Evolutionary conservation across 208 protist genomes (phyloP), one percentile per base, ranked within the genome.

Genomic region (Leishmania martiniquensis): DNA sequence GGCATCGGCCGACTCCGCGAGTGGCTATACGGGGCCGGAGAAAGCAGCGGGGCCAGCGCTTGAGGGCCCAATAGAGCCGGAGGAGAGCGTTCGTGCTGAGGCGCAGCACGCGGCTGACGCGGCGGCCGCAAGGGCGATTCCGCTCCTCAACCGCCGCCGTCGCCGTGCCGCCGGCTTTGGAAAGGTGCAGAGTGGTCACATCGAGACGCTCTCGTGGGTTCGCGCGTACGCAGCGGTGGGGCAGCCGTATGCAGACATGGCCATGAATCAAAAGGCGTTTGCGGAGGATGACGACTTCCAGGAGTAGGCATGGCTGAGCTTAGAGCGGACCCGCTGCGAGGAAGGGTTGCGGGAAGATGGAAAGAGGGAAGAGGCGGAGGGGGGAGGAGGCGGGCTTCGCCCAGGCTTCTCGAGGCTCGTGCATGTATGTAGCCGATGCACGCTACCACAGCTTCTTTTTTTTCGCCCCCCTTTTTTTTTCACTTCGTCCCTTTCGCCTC

Each of bases 221-320:
- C 92, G 87, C 77, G 88, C 86, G 32, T 91, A 91, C 66, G 82
- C 80, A 52, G 80, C 85, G 37, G 49, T 95, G 25, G 89, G 87
- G 12, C 42, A 84, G 70, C 91, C 91, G 25, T 91, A 86, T 72
- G 75, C 85, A 10, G 84, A 80, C 20, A 84, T 95, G 54, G 86
- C 82, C 6, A 81, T 70, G 29, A 90, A 90, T 52, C 83, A 90
- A 45, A 83, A 81, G 60, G 78, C 68, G 10, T 78, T 71, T 37
- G 22, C 57, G 2, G 72, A 83, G 42, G 78, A 75, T 17, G 78
- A 83, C 57, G 72, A 83, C 77, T 65, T 39, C 37, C 71, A 77
- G 44, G 77, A 74, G 29, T 74, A 63, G 44, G 32, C 47, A 32
- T 29, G n/a, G 22, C 17, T 13, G 47, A 44, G n/a, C 60, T 66